These are phyloP conservation scores for Sclerotinia spermophila DNA, from an alignment of 2,329 filamentous ascomycete species.

Conservation along the genomic window DNA sequence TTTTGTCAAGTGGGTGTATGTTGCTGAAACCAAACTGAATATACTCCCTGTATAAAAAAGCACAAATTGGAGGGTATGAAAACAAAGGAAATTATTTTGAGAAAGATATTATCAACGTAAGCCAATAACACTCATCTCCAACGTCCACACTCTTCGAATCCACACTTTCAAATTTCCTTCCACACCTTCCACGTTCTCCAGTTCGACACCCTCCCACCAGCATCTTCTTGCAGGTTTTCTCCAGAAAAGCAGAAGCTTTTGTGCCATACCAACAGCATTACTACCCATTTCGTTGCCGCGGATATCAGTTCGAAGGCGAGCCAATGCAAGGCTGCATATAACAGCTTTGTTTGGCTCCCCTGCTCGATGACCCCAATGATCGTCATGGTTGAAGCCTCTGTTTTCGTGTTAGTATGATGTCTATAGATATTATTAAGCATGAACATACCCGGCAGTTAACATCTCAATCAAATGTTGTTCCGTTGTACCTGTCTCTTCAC, in stretches of 20 bases:
- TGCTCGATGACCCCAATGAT: constrained; percentile 94
- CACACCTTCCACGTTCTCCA: constrained; percentile 84
- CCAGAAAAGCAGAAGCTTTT: constrained; percentile 97
- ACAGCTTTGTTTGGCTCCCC: constrained; percentile 98
- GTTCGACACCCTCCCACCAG: constrained; percentile 98
- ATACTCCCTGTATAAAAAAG: constrained; percentile 12
- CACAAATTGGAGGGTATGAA: constrained; percentile 18
- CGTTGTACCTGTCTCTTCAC: constrained; percentile 92
- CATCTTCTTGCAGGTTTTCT: constrained; percentile 92
- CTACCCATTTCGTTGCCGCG: constrained; percentile 71
- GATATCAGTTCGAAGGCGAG: constrained; percentile 88
- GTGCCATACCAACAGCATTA: constrained; percentile 92
- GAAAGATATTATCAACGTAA: constrained; percentile 47
- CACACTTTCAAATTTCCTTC: constrained; percentile 93
- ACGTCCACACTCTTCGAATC: constrained; percentile 96
- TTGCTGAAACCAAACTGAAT: constrained; percentile 10
- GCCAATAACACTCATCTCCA: constrained; percentile 96
- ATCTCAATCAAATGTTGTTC: constrained; percentile 99
- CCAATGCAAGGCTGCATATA: constrained; percentile 92
- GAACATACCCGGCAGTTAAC: constrained; percentile 88
- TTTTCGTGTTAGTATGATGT: neutral
- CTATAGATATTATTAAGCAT: neutral
- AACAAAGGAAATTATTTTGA: constrained; percentile 5
- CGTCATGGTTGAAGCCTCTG: constrained; percentile 95
- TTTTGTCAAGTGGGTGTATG: neutral